Conservation (phyloP, 2,329 filamentous ascomycete species). For the Epichloe aotearoae region DNA sequence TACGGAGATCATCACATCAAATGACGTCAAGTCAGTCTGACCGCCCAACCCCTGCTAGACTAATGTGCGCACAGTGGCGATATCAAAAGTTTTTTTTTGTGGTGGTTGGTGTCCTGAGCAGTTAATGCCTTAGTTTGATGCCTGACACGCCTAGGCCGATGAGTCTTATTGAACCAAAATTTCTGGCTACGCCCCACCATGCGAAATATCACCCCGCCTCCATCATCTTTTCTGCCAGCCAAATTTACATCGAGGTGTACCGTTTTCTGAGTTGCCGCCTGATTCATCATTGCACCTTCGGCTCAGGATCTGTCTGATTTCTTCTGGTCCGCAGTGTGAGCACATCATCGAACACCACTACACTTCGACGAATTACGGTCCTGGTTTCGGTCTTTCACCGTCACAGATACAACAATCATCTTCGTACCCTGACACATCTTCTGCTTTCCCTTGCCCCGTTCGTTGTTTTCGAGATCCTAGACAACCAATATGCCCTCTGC, state of each 20-base stretch:
- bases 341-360: not conserved
- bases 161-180: constrained; percentile 18
- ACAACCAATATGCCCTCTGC: constrained; percentile 48
- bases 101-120: not conserved
- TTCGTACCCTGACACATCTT: not conserved
- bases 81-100: not conserved
- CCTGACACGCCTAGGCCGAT: constrained; percentile 14
- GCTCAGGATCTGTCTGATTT: constrained; percentile 6
- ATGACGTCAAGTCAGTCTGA: constrained; percentile 2
- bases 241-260: not conserved
- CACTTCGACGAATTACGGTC: not conserved
- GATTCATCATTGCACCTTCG: constrained; percentile 5
- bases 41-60: not conserved
- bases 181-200: constrained; percentile 25
- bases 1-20: not conserved
- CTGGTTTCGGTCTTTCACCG: not conserved
- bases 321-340: not conserved
- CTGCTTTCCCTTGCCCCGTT: constrained; percentile 1
- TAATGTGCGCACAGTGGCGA: not conserved
- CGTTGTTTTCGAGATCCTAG: constrained; percentile 4
- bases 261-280: constrained; percentile 11
- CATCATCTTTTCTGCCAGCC: constrained; percentile 7
- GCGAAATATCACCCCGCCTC: constrained; percentile 29
- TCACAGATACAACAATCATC: not conserved
- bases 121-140: constrained; percentile 24